Evolutionary conservation across 1,139 yeast genomes (phyloP), one percentile per base, ranked within the genome.

Genomic region (Candida neerlandica): DNA sequence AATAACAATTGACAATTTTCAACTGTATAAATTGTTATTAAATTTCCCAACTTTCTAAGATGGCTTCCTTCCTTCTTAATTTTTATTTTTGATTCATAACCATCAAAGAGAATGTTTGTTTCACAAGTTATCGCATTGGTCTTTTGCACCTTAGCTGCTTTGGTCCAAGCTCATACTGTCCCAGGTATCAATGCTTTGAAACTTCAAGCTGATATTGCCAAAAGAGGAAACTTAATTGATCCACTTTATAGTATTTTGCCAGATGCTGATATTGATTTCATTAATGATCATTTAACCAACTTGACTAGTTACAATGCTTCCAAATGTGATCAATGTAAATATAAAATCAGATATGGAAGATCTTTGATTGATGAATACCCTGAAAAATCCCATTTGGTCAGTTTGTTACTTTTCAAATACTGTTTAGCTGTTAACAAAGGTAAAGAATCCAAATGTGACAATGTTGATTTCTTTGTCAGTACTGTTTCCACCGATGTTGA

Each of bases 401-500:
- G 71, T 44, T 64, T 74, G 46, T 58, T 72, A 38, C 60, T 74
- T 41, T 73, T 67, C 62, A 65, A 72, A 52, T 61, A 70, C 51
- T 74, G 78, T 59, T 53, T 73, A 39, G 56, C 51, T 12, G 49
- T 55, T 39, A 62, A 74, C 54, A 64, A 70, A 33, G 60, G 62
- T n/a, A 58, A 61, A 18, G 73, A 71, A 45, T 45, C 62, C 34
- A 65, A 63, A 46, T 74, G 78, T 60, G 69, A 69, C 49, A 63
- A 67, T 38, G 55, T 57, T 37, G 77, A 74, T 51, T 74, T 74
- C 54, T 74, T 74, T 53, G 61, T 74, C 50, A 68, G 73, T 41
- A 74, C 78, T 37, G 66, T 67, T 41, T 54, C 66, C 29, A 51
- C 63, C 39, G 56, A 61, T 45, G 50, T 50, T 16, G 58, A 58